Evolutionary conservation across 495 filamentous ascomycete genomes (phyloP), one percentile per base, ranked within the genome.

Genomic region (Penicillium canariense): DNA sequence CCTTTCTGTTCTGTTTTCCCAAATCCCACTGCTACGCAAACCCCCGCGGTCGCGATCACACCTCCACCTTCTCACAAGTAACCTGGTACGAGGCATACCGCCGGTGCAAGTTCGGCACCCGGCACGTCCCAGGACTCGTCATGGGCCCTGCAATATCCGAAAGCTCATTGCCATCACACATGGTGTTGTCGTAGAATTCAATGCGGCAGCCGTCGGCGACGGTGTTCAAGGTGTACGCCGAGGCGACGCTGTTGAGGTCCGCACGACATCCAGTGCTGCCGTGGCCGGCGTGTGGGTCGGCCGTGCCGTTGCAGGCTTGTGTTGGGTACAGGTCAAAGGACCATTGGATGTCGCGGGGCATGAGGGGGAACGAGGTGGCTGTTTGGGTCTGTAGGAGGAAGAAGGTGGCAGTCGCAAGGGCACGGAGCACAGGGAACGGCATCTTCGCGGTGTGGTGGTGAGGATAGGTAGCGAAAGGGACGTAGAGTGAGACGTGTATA

Each of bases 261-360:
- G 65, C 65, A 40, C 65, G 65, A 30, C 65, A 68, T 27, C 62
- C 62, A 4, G 65, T 68, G 46, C 65, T 66, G n/a, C 65, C 65
- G 12, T 36, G 44, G 25, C 62, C 65, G 17, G 49, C 38, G 36
- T 68, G 57, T 15, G 46, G 48, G 28, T 66, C 59, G 25, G 44
- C 49, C 1, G 52, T 52, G 12, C 48, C 49, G 15, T 56, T 60
- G 55, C 65, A 68, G 26, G 48, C 26, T 10, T 49, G 17, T 30
- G 53, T 54, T 4, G 56, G 59, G 52, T 58, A 66, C 0, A 68
- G 57, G 11, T 62, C 54, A 42, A 68, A 68, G 46, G 62, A 63
- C 65, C 65, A 68, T 36, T 60, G 54, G 22, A 56, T 17, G 1
- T 60, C 59, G 39, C 62, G 62, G 10, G 39, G 23, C 18, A 55